Percentiles rank a stretch among this genome's conserved stretches.
These are phyloP conservation scores for Penicillium capsulatum DNA, from an alignment of 2,329 filamentous ascomycete genomes.

Conservation along the genomic window DNA sequence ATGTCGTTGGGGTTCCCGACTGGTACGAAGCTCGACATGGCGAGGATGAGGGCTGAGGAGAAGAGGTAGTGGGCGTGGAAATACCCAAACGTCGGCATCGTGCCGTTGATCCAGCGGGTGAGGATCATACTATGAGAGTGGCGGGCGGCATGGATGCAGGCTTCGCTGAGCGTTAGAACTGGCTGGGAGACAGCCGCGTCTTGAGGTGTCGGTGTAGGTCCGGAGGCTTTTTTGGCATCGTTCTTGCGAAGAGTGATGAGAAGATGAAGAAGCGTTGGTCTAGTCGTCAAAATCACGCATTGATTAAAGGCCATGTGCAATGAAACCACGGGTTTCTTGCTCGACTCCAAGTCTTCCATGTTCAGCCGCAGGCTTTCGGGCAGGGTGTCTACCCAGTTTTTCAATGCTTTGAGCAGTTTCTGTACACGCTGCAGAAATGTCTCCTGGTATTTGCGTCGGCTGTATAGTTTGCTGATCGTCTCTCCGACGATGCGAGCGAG, in stretches of 20 bases:
- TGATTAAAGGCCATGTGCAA: conserved; percentile 40
- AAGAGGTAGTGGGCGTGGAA: conserved; percentile 42
- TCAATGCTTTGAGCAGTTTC: conserved; percentile 37
- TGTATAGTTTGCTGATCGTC: conserved; percentile 35
- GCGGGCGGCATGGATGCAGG: conserved; percentile 38
- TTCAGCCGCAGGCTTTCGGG: conserved; percentile 34
- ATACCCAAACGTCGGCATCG: conserved; percentile 38
- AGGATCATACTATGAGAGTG: conserved; percentile 38
- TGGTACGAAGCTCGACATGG: conserved; percentile 35
- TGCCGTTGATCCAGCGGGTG: conserved; percentile 38
- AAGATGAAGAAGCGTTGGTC: conserved; percentile 39
- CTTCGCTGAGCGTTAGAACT: conserved; percentile 35
- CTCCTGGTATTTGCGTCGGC: conserved; percentile 34
- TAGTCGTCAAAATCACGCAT: conserved; percentile 40
- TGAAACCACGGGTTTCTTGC: conserved; percentile 31
- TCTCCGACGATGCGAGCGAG: conserved; percentile 37
- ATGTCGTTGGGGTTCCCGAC: conserved; percentile 31
- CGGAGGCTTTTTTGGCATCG: conserved; percentile 2
- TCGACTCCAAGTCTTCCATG: conserved; percentile 31
- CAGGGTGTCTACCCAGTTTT: conserved; percentile 37
- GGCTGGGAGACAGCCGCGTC: conserved; percentile 37
- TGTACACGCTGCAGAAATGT: conserved; percentile 41
- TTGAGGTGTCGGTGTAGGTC: conserved; percentile 19
- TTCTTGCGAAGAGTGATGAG: conserved; percentile 33
- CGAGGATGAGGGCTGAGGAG: conserved; percentile 36